Conservation (phyloP, 2,329 filamentous ascomycete species). For the Pestalotiopsis sp. region DNA sequence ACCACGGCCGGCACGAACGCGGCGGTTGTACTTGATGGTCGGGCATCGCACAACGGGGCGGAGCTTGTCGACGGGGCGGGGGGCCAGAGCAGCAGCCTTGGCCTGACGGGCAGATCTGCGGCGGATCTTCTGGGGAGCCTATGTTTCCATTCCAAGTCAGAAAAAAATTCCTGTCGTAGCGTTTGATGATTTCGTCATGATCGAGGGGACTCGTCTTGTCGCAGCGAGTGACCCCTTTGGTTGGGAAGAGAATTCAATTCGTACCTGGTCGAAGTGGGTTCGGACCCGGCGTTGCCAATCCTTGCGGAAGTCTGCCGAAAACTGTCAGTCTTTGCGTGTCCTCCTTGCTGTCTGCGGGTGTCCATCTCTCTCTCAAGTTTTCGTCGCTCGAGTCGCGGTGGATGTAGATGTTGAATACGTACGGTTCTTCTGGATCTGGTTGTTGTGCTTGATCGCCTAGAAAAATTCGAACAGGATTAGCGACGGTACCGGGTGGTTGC, state of each 20-base stretch:
- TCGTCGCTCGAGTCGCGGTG: background rate
- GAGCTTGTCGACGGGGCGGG: slow-evolving; percentile 95
- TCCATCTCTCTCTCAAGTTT: slow-evolving; percentile 19
- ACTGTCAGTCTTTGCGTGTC: slow-evolving; percentile 41
- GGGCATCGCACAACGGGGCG: slow-evolving; percentile 97
- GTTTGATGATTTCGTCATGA: background rate
- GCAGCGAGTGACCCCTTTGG: background rate
- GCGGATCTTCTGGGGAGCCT: slow-evolving; percentile 96
- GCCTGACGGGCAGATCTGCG: slow-evolving; percentile 88
- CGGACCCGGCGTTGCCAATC: slow-evolving; percentile 99
- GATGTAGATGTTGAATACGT: slow-evolving; percentile 40
- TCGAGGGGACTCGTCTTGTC: background rate
- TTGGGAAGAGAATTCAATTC: background rate
- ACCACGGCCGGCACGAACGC: slow-evolving; percentile 92
- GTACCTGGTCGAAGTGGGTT: slow-evolving; percentile 98
- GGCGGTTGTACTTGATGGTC: slow-evolving; percentile 98
- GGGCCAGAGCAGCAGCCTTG: slow-evolving; percentile 94
- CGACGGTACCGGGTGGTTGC: slow-evolving; percentile 12
- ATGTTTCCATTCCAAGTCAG: slow-evolving; percentile 41
- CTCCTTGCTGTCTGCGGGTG: slow-evolving; percentile 22
- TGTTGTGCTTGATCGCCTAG: slow-evolving; percentile 99
- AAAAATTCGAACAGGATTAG: slow-evolving; percentile 35
- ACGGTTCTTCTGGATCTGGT: slow-evolving; percentile 97
- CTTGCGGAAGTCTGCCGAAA: slow-evolving; percentile 87
- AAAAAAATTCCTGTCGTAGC: background rate